phyloP scores from a whole-genome alignment of 1,284 basidiomycete species.

The Ceratobasidium sp. region DNA sequence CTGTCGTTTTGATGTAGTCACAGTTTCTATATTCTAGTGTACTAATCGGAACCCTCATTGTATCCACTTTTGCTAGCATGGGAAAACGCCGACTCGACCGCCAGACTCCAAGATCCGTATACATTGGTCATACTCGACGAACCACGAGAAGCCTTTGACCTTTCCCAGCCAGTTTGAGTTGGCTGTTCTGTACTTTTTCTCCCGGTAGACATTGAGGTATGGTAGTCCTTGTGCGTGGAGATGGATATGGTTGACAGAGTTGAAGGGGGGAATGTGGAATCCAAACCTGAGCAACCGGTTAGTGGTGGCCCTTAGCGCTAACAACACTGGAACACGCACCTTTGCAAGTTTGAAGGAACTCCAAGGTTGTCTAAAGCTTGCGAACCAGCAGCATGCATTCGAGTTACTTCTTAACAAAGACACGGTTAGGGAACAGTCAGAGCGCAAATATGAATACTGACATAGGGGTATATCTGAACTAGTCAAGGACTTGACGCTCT shows the following conservation, averaged over 20 bases:
- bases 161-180: conserved; percentile 39
- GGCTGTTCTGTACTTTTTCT: conserved; percentile 56
- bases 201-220: conserved; percentile 52
- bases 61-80: conserved; percentile 9
- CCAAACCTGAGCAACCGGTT: conserved; percentile 52
- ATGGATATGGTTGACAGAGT: conserved; percentile 60
- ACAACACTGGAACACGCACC: conserved; percentile 38
- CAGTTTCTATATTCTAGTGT: conserved; percentile 12
- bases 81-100: conserved; percentile 30
- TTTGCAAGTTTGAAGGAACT: conserved; percentile 46
- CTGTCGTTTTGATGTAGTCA: conserved; percentile 27
- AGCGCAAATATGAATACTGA: conserved; percentile 43
- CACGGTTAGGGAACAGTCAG: background rate
- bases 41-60: conserved; percentile 22
- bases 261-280: conserved; percentile 60
- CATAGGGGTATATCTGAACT: conserved; percentile 52
- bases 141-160: conserved; percentile 60
- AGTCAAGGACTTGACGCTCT: conserved; percentile 55
- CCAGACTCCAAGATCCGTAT: conserved; percentile 20
- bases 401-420: conserved; percentile 51
- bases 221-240: conserved; percentile 60
- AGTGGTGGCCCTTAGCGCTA: background rate
- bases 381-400: conserved; percentile 55
- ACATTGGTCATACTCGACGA: conserved; percentile 56
- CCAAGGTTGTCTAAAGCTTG: conserved; percentile 49